Base-by-base conservation (phyloP, 2,329 filamentous ascomycete genomes). In the Xylariaceae sp. region DNA sequence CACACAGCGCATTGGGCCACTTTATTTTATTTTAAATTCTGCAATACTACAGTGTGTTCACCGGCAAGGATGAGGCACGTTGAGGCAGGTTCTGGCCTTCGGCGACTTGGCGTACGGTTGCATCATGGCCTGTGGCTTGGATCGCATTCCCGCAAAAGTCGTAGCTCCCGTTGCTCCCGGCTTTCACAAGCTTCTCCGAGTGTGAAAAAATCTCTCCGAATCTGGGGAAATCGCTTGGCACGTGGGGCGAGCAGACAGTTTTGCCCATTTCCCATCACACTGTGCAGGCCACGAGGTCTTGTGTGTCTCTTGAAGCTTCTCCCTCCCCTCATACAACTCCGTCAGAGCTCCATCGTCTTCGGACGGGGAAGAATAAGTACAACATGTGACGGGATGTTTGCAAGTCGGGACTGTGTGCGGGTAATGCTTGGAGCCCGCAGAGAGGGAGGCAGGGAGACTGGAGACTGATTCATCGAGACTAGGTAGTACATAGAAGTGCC, bases 151-250 rank as follows among this genome's bases (percentile, higher is more conserved):
- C 18, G 37, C 33, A 12, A 31, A 28, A 31, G 45, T 39, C 42
- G 44, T 53, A 46, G 50, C 46, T 45, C 42, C 39, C 46, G 41
- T 30, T 24, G 31, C 30, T 47, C 44, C 51, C 48, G 47, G 37
- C 45, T 47, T 39, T 44, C 35, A 26, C 41, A 44, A 39, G 32
- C 24, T 41, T 50, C 39, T 45, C 44, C 39, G 34, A 44, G 34
- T 17, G 30, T 11, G 35, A 19, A 16, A 19, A 33, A 36, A 24
- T 39, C 26, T n/a, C 34, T 39, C 19, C 42, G 35, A 42, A 46
- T 39, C 48, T 31, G 41, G 48, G 45, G 45, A 45, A 48, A 34
- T 31, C 34, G 37, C 43, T 50, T 50, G 22, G 22, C 22, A 26
- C 6, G 6, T 11, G 22, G 11, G 48, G 43, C 48, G 30, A 28